Conservation (phyloP, 2,329 filamentous ascomycete genomes). For the Trichoderma lentiforme region DNA sequence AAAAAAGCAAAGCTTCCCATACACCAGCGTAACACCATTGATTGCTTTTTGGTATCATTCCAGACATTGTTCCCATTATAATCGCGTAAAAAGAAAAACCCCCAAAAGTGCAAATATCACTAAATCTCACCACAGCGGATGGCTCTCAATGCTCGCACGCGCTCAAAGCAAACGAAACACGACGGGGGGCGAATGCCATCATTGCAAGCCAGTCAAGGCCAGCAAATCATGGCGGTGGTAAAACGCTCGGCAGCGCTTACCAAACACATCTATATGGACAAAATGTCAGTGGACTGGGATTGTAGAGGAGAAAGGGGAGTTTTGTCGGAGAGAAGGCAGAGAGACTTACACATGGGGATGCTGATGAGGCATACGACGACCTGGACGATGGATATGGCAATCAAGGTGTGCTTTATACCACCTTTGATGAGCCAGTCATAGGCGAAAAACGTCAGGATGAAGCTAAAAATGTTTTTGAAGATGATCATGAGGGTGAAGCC, state of each 20-base stretch:
- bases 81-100: background rate
- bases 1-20: background rate
- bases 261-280: constrained; percentile 62
- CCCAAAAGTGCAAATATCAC: background rate
- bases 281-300: background rate
- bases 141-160: background rate
- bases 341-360: constrained; percentile 71
- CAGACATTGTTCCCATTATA: background rate
- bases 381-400: constrained; percentile 72
- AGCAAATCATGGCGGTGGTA: constrained; percentile 74
- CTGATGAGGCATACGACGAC: constrained; percentile 71
- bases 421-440: constrained; percentile 75
- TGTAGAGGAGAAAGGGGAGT: background rate
- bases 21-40: background rate
- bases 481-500: constrained; percentile 86
- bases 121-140: background rate
- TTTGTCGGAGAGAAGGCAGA: fast-evolving
- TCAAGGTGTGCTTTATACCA: constrained; percentile 61
- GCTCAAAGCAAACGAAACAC: background rate
- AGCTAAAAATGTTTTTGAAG: constrained; percentile 94
- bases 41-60: background rate
- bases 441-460: constrained; percentile 76
- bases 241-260: constrained; percentile 72
- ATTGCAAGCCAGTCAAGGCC: constrained; percentile 32
- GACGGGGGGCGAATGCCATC: constrained; percentile 2